phyloP scores from a whole-genome alignment of 169 alveolate genomes.

The Pseudocohnilembus persalinus region DNA sequence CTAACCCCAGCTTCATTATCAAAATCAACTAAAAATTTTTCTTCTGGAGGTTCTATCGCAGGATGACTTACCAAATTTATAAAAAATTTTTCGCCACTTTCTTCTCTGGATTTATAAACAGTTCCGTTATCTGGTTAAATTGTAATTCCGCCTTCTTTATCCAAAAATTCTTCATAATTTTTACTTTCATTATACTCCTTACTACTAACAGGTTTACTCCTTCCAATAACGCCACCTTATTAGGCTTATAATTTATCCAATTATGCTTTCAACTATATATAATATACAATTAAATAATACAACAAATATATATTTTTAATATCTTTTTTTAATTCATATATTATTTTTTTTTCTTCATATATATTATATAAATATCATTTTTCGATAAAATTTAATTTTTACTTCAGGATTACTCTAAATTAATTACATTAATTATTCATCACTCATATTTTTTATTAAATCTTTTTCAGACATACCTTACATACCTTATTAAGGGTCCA shows the following conservation, averaged over 20 bases:
- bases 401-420: conserved; percentile 23
- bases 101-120: conserved; percentile 27
- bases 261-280: neutral
- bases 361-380: too few species aligned
- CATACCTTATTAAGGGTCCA: too few species aligned
- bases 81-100: conserved; percentile 35
- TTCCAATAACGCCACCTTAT: neutral
- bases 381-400: neutral
- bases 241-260: conserved; percentile 3
- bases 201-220: neutral
- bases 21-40: conserved; percentile 34
- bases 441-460: conserved; percentile 6
- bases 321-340: neutral
- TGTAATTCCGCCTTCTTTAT: conserved; percentile 38
- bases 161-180: conserved; percentile 27
- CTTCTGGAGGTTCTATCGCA: conserved; percentile 35
- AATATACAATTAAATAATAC: too few species aligned
- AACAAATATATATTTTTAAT: neutral
- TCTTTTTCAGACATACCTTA: neutral
- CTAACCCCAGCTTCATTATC: conserved; percentile 40
- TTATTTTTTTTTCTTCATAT: neutral
- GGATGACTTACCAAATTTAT: conserved; percentile 34
- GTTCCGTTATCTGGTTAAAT: conserved; percentile 26
- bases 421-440: conserved; percentile 2
- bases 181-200: conserved; percentile 15